Base-by-base conservation (phyloP, 306 rosid genomes). In the Cucumis melo region DNA sequence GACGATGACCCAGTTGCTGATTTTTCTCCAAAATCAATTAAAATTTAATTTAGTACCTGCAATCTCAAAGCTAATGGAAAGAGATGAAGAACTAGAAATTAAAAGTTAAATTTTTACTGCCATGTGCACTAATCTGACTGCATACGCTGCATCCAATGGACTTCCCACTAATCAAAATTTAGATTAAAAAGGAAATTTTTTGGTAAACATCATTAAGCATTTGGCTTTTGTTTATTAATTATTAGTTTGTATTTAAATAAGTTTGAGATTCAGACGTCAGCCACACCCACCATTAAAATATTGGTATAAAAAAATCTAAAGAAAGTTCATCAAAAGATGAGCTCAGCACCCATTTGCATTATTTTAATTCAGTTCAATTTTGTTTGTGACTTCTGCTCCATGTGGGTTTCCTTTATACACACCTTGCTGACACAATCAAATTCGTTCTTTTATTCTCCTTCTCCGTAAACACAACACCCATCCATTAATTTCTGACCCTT, bases 271-370 rank as follows among this genome's bases (percentile, higher is more conserved):
- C 51, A 57, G 32, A 57, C 78, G 78, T 75, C 78, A 75, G 21
- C 66, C 66, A 56, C 66, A 75, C 78, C 78, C 51, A 75, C 78
- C 36, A 75, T 5, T n/a, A 74, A 38, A 21, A 66, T 5, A 59
- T 10, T 65, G 7, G 19, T 42, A 38, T 56, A 56, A 36, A 75
- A 3, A 75, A 55, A 56, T 55, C 36, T 36, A 75, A 56, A 38
- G 64, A 75, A 75, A 75, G 13, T 75, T 75, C 51, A 55, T 74
- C 66, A 56, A 75, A 75, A 56, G 67, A 55, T 75, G 78, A 75
- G 78, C 65, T 55, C 78, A 36, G 20, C 66, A 75, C n/a, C 78
- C 78, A 75, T 55, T 55, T 75, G 66, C 41, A 75, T 75, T 55
- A 55, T 13, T 13, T 36, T 38, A 36, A 73, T 73, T 73, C 24